phyloP scores from a whole-genome alignment of 164 flowering plant genomes.

The Amborella trichopoda region DNA sequence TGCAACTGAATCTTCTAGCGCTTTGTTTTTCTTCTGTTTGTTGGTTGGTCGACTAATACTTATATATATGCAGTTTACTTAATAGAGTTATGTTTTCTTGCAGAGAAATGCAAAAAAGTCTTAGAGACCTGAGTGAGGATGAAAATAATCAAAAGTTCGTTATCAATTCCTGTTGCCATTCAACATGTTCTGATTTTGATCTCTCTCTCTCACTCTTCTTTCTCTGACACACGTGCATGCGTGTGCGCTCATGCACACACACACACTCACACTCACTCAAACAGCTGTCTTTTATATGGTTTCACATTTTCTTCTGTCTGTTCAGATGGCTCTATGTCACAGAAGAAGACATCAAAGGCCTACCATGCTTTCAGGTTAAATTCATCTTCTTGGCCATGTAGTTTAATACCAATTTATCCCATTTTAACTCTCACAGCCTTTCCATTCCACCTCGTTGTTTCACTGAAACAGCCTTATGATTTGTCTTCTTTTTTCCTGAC shows the following conservation, averaged over 20 bases:
- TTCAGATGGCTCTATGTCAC: constrained; percentile 91
- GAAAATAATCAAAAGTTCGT: constrained; percentile 68
- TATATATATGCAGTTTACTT: neutral
- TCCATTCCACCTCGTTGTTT: no score
- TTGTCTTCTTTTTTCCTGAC: constrained; percentile 5
- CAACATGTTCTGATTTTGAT: no score
- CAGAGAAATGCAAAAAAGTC: constrained; percentile 92
- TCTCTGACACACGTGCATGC: no score
- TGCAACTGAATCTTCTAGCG: neutral
- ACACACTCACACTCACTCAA: no score
- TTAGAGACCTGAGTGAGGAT: constrained; percentile 81
- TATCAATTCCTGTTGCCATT: no score
- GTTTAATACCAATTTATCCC: no score
- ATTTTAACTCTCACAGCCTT: no score
- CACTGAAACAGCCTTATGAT: neutral
- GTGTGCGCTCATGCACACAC: neutral
- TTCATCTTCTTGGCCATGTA: neutral
- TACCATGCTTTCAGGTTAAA: constrained; percentile 97
- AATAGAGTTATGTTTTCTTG: constrained; percentile 9
- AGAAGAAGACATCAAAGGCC: constrained; percentile 80
- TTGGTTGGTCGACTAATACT: neutral
- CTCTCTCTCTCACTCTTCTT: constrained; percentile 1
- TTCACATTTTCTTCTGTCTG: constrained; percentile 1
- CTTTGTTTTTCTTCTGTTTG: neutral
- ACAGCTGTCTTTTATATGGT: no score